These are phyloP conservation scores for Podospora bellae-mahoneyi DNA, from an alignment of 495 filamentous ascomycete genomes.

Conservation along the genomic window DNA sequence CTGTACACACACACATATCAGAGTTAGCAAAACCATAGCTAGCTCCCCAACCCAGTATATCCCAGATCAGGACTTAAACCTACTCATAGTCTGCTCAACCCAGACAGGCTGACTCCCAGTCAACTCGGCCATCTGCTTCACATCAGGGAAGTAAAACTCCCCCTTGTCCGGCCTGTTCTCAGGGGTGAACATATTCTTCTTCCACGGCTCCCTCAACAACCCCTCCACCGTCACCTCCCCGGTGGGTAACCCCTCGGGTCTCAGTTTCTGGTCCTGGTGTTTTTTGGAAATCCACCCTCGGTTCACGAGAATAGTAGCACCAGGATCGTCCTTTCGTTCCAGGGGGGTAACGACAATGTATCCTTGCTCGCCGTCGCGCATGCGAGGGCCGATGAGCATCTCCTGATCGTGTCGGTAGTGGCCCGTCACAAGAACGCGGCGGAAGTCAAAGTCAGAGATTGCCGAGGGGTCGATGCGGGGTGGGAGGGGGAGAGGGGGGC, in stretches of 20 bases:
- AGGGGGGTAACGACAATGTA: constrained; percentile 89
- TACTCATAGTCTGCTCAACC: constrained; percentile 96
- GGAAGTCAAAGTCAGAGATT: constrained; percentile 87
- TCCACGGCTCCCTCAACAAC: constrained; percentile 82
- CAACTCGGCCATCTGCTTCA: constrained; percentile 84
- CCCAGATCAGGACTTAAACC: constrained; percentile 20
- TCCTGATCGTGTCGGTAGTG: constrained; percentile 80
- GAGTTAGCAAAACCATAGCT: constrained; percentile 8
- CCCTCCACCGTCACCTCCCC: constrained; percentile 77
- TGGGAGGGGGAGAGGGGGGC: constrained; percentile 81
- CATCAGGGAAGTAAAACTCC: constrained; percentile 94
- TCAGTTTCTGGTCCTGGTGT: constrained; percentile 59
- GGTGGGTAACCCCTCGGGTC: constrained; percentile 54
- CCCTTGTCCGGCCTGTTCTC: constrained; percentile 75
- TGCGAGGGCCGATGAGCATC: constrained; percentile 90
- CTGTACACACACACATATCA: constrained; percentile 39
- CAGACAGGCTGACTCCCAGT: constrained; percentile 84
- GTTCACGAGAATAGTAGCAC: constrained; percentile 69
- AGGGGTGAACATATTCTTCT: constrained; percentile 97
- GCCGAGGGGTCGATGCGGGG: constrained; percentile 73
- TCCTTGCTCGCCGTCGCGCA: constrained; percentile 84
- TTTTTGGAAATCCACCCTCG: constrained; percentile 85
- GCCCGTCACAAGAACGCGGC: constrained; percentile 75
- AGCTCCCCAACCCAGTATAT: neutral
- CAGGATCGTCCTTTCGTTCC: constrained; percentile 54